phyloP scores from a whole-genome alignment of 306 rosid genomes.

The Vigna radiata region DNA sequence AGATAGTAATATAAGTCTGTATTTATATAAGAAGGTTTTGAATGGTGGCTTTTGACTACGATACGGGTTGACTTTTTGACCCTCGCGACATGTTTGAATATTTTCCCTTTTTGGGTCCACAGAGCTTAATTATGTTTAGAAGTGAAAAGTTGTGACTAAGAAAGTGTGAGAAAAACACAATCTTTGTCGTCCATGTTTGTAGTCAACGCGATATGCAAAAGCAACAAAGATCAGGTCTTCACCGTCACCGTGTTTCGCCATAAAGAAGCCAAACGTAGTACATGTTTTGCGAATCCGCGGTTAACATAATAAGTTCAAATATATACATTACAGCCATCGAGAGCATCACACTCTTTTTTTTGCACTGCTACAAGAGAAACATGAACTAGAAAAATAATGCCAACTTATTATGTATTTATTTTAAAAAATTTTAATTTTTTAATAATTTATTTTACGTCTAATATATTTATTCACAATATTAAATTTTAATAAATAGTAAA shows the following conservation, averaged over 20 bases:
- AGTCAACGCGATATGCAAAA: background rate
- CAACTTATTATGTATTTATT: background rate
- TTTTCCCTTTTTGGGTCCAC: background rate
- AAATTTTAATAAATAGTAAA: too few relatives aligned
- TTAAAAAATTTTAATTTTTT: background rate
- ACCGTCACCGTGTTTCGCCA: background rate
- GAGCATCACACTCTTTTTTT: background rate
- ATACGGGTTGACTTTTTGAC: background rate
- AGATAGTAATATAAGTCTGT: background rate
- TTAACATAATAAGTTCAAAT: background rate
- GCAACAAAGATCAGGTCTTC: background rate
- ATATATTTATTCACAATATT: too few relatives aligned
- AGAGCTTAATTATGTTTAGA: background rate
- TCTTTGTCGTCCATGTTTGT: background rate
- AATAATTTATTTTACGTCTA: too few relatives aligned
- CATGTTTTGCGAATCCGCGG: background rate
- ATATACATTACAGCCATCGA: background rate
- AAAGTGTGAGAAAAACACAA: background rate
- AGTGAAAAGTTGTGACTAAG: background rate
- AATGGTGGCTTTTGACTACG: background rate
- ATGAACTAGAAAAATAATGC: background rate
- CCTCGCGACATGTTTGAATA: background rate
- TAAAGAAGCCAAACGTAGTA: background rate
- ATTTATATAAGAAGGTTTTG: background rate
- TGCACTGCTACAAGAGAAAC: background rate